Conservation (phyloP, 2,329 filamentous ascomycete species). For the Xylaria sp. region DNA sequence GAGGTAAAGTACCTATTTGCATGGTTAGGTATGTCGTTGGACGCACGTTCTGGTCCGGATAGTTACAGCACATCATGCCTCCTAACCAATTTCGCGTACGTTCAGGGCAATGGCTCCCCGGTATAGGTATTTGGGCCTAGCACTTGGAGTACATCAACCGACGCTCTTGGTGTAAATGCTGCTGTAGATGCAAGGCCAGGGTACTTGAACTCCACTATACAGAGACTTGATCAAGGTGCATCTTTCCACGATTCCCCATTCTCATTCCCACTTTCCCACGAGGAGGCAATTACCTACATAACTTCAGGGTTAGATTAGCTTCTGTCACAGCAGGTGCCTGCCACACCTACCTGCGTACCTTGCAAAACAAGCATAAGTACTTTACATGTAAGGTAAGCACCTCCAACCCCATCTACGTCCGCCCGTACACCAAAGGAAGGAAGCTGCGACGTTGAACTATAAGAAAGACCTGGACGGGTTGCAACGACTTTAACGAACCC, state of each 20-base stretch:
- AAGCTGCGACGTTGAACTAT: constrained; percentile 3
- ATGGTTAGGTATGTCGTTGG: no score
- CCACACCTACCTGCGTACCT: not conserved
- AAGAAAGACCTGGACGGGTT: not conserved
- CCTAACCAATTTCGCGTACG: not conserved
- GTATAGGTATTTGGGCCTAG: not conserved
- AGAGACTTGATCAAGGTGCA: not conserved
- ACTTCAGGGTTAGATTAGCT: no score
- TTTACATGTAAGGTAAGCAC: not conserved
- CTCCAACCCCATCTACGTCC: not conserved
- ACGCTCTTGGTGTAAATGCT: not conserved
- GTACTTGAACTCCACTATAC: not conserved
- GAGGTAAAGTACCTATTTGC: not conserved
- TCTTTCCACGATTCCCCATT: not conserved
- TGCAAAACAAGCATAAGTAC: no score
- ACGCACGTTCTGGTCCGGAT: not conserved
- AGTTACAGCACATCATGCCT: not conserved
- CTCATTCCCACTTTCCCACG: not conserved
- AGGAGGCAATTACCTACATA: not conserved
- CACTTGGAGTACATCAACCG: not conserved
- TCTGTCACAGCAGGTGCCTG: no score
- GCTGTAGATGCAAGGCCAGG: not conserved
- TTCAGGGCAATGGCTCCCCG: no score
- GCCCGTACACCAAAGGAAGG: not conserved
- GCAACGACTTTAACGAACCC: not conserved